Base-by-base conservation (phyloP, 768 basidiomycete genomes). In the Mycena floridula region DNA sequence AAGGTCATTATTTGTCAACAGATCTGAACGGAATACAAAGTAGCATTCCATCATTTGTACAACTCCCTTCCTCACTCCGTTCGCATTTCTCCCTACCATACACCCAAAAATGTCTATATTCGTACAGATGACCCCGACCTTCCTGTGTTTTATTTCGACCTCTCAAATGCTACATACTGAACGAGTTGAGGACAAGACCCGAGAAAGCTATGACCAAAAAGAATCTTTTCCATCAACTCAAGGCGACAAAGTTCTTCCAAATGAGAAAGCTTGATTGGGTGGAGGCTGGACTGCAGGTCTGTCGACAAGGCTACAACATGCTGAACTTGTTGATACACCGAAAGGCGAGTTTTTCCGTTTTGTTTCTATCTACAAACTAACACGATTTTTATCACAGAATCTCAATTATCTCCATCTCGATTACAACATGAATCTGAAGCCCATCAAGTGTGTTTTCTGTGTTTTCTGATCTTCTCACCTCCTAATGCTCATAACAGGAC, bases 221-320 rank as follows among this genome's bases (percentile, higher is more conserved):
- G 70, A 96, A 94, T 59, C 61, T 98, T 40, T 98, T 99, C 78
- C 77, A 91, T 36, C 89, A 93, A 59, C 73, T 93, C 46, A 98
- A 97, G 67, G 85, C 89, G n/a, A 99, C 96, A 46, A 98, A 98
- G 66, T 99, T 99, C 69, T 99, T 99, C 83, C 96, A 98, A 72
- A 91, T 89, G 12, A 99, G 95, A 4, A 90, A 79, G 52, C 67
- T 99, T 53, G 96, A 99, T 64, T 99, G 96, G 96, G 95, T 99
- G 27, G 96, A 99, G 64, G 96, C 95, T 3, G 96, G 96, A 53
- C 67, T 99, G 49, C 96, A 99, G 65, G 95, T 99, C 43, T 98
- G 95, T 70, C 74, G 96, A 52, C 96, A 99, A 61, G 96, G 96
- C 30, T 99, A 96, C 70, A 99, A 98, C 69, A 99, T 99, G 96